Conservation (phyloP, 352 stramenopile genomes). For the Globisporangium acanthophoron region DNA sequence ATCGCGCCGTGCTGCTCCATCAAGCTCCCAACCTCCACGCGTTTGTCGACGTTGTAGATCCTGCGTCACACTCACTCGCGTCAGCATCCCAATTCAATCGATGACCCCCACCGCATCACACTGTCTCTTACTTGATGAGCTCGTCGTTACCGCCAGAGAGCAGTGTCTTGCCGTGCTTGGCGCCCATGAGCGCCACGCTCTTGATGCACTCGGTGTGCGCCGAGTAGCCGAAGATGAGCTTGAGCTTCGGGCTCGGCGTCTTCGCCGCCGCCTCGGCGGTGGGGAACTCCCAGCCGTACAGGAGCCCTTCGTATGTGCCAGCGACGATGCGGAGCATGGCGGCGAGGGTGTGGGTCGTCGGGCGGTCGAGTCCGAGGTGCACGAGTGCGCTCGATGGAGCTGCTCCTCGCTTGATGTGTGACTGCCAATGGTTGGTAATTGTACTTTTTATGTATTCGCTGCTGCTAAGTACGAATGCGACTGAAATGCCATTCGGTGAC, state of each 20-base stretch:
- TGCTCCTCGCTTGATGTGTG: too few species aligned
- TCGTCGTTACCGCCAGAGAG: constrained; percentile 81
- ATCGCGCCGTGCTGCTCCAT: constrained; percentile 87
- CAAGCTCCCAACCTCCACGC: constrained; percentile 79
- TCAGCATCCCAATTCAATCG: too few species aligned
- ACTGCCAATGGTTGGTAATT: too few species aligned
- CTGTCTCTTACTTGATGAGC: constrained; percentile 69
- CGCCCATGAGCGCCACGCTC: constrained; percentile 73
- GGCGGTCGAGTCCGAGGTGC: too few species aligned
- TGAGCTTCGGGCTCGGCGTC: constrained; percentile 48
- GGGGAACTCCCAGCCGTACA: constrained; percentile 79
- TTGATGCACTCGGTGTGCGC: constrained; percentile 86
- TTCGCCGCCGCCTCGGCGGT: constrained; percentile 16
- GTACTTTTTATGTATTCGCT: too few species aligned
- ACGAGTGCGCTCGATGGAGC: too few species aligned
- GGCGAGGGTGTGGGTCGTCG: too few species aligned
- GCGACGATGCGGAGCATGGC: constrained; percentile 74
- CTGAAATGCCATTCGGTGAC: too few species aligned
- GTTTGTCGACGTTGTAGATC: constrained; percentile 88
- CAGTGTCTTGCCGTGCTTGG: constrained; percentile 77
- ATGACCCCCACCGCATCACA: too few species aligned
- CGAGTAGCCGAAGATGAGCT: constrained; percentile 81
- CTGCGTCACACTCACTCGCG: constrained; percentile 17
- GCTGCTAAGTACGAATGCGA: too few species aligned
- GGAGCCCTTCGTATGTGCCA: constrained; percentile 82